Evolutionary conservation across 129 eudicot genomes (phyloP).

Genomic region (Deinandra increscens): DNA sequence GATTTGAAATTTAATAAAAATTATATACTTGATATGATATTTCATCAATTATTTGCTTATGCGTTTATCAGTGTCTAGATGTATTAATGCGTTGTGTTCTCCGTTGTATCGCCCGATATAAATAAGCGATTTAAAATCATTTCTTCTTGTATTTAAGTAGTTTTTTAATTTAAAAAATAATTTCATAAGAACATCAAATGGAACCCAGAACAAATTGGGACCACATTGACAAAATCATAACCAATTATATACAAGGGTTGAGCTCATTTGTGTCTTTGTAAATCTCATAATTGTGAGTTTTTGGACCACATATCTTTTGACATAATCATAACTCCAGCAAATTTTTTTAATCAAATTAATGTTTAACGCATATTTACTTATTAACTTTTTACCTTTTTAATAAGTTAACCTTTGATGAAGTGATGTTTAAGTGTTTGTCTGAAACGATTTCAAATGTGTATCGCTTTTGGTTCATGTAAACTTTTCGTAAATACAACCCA

Average conservation of each 20-base stretch:
- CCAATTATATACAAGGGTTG: conserved; percentile 2
- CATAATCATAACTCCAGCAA: conserved; percentile 26
- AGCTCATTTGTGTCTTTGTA: background rate
- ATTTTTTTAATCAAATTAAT: background rate
- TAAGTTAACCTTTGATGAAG: background rate
- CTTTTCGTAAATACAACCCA: too few species aligned
- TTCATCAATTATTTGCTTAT: too few species aligned
- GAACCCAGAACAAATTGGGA: conserved; percentile 21
- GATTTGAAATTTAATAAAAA: too few species aligned
- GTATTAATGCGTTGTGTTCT: too few species aligned
- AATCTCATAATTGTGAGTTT: conserved; percentile 29
- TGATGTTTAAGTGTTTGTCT: background rate
- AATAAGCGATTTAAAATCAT: too few species aligned
- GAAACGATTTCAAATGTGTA: too few species aligned
- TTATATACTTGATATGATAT: too few species aligned
- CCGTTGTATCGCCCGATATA: too few species aligned
- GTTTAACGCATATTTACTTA: too few species aligned
- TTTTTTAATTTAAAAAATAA: background rate
- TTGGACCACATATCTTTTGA: conserved; percentile 34
- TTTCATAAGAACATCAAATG: background rate
- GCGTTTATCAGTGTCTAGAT: too few species aligned
- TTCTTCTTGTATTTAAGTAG: background rate
- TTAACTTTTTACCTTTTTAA: too few species aligned
- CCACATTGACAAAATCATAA: conserved; percentile 44
- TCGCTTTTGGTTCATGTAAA: too few species aligned